Evolutionary conservation across 2,329 filamentous ascomycete species (phyloP).

Genomic region (Allantophomopsis cytisporea): DNA sequence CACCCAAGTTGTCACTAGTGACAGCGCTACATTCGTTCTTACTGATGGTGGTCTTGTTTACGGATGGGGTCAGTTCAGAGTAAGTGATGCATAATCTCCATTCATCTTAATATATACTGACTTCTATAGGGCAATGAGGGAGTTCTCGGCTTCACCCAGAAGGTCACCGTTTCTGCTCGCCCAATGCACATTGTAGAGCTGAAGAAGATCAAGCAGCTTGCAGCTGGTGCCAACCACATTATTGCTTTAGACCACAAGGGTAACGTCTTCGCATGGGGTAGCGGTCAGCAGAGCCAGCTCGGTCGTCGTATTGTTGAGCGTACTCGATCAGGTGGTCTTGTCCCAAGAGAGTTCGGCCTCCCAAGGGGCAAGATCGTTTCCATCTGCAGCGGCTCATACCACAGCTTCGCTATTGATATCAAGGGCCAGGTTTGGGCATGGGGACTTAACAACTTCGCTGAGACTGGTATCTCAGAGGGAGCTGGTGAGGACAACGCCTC

Average conservation of each 20-base stretch:
- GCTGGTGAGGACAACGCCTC: conserved; percentile 57
- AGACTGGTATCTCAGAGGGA: conserved; percentile 54
- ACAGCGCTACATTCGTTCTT: conserved; percentile 64
- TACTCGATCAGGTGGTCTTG: conserved; percentile 11
- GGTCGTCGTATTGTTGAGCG: conserved; percentile 29
- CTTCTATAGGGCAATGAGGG: conserved; percentile 42
- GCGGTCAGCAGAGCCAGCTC: conserved; percentile 55
- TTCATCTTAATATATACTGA: conserved; percentile 5
- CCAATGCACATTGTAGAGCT: conserved; percentile 37
- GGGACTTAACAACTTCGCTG: conserved; percentile 79
- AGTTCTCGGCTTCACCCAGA: conserved; percentile 36
- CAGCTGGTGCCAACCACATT: conserved; percentile 42
- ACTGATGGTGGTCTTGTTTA: conserved; percentile 66
- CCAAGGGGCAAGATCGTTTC: conserved; percentile 13
- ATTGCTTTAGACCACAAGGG: conserved; percentile 44
- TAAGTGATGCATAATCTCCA: conserved; percentile 21
- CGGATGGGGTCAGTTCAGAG: conserved; percentile 73
- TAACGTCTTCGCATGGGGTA: conserved; percentile 50
- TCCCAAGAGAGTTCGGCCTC: conserved; percentile 18
- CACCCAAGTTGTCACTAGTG: conserved; percentile 55
- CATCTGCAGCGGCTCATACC: conserved; percentile 55
- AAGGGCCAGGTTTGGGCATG: conserved; percentile 63
- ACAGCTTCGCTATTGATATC: conserved; percentile 63
- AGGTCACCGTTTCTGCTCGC: conserved; percentile 10
- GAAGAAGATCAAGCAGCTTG: conserved; percentile 38